phyloP scores from a whole-genome alignment of 164 flowering plant genomes.

The Sextonia rubra region DNA sequence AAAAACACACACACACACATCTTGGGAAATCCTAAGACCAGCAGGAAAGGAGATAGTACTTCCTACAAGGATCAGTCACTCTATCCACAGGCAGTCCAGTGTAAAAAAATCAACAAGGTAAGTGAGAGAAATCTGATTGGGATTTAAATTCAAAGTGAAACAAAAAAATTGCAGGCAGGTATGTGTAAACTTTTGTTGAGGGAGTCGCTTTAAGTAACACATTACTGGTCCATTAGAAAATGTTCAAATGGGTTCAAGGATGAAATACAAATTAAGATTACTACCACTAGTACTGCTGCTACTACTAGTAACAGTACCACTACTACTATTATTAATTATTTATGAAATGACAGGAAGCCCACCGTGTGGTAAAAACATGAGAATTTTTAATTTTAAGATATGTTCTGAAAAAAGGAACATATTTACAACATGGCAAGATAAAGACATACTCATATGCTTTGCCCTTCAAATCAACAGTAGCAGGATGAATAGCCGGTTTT shows the following conservation, averaged over 20 bases:
- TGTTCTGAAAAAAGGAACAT: neutral
- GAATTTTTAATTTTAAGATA: neutral
- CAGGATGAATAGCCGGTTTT: constrained; percentile 85
- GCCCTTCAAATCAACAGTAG: constrained; percentile 86
- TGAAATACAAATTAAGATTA: too few species aligned
- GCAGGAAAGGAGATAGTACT: neutral
- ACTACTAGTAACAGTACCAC: too few species aligned
- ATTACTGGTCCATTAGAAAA: neutral
- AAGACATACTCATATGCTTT: constrained; percentile 82
- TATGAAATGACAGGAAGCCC: neutral
- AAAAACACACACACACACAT: neutral
- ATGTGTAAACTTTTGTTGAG: neutral
- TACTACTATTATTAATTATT: neutral
- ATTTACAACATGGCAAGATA: neutral
- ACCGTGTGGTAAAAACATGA: neutral
- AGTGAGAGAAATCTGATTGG: too few species aligned
- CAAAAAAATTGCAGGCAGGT: neutral
- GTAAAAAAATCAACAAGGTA: neutral
- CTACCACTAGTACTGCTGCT: neutral
- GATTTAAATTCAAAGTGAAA: neutral
- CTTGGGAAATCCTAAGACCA: neutral
- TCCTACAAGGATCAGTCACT: neutral
- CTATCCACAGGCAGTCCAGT: neutral
- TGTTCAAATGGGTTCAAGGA: neutral
- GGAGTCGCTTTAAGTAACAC: neutral